A percentile compares a stretch with the other conserved stretches of the same genome.
These are phyloP conservation scores for Trichophyton mentagrophytes DNA, from an alignment of 2,329 filamentous ascomycete species.

Conservation along the genomic window DNA sequence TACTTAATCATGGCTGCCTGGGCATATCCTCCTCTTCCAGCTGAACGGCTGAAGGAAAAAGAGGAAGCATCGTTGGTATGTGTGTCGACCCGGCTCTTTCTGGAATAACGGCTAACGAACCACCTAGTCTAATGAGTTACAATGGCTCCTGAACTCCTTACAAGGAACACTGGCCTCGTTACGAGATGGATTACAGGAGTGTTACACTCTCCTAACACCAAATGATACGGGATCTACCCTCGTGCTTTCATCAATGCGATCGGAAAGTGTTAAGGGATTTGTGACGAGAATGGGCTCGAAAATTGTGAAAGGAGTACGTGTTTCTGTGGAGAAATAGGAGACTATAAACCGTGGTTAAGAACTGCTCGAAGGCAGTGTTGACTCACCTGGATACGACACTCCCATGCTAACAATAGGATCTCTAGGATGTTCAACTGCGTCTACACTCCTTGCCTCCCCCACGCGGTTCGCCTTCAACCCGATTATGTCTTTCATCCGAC, in stretches of 20 bases:
- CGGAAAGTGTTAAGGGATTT: conserved; percentile 83
- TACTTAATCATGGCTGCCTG: conserved; percentile 44
- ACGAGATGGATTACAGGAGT: conserved; percentile 69
- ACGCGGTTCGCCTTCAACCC: conserved; percentile 39
- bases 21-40: conserved; percentile 46
- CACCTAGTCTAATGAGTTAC: conserved; percentile 43
- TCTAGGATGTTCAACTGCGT: conserved; percentile 61
- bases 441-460: conserved; percentile 43
- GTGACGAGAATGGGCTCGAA: conserved; percentile 82
- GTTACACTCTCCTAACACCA: conserved; percentile 72
- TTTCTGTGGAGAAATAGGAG: not conserved
- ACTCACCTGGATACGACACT: not conserved
- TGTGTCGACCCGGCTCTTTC: not conserved
- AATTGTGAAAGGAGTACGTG: conserved; percentile 73
- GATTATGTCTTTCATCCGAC: conserved; percentile 39
- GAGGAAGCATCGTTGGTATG: conserved; percentile 41
- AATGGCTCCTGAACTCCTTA: conserved; percentile 50
- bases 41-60: conserved; percentile 39
- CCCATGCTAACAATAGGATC: not conserved
- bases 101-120: not conserved
- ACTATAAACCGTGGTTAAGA: not conserved
- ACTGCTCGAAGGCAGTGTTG: not conserved
- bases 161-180: conserved; percentile 49
- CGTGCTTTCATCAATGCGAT: conserved; percentile 73
- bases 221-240: conserved; percentile 77